Percentiles rank a stretch among this genome's conserved stretches.
Evolutionary conservation across 345 rosid species (phyloP).

Genomic region (Populus euphratica): DNA sequence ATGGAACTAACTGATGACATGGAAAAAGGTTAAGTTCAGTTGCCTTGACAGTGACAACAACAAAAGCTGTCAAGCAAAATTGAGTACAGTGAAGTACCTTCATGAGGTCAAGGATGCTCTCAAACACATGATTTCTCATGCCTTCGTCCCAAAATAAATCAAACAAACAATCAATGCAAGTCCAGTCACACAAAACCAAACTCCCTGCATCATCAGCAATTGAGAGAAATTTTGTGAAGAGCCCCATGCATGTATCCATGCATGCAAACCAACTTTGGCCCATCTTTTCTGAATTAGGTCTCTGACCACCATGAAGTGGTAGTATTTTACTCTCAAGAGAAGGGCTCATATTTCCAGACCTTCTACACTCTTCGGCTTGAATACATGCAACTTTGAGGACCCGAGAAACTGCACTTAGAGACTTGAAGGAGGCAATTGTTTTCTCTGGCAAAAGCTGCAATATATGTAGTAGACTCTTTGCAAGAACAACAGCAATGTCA

Average conservation of each 20-base stretch:
- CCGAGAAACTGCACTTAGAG: conserved; percentile 65
- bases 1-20: conserved; percentile 49
- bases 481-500: conserved; percentile 57
- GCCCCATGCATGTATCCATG: conserved; percentile 53
- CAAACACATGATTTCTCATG: conserved; percentile 56
- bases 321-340: conserved; percentile 28
- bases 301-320: conserved; percentile 28
- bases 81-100: conserved; percentile 47
- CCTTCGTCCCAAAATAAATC: conserved; percentile 86
- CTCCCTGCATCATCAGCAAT: conserved; percentile 53
- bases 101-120: conserved; percentile 69
- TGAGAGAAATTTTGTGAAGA: conserved; percentile 59
- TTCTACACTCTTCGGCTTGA: conserved; percentile 64
- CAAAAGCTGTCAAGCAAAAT: background rate
- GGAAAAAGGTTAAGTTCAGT: background rate
- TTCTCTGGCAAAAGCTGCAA: conserved; percentile 66
- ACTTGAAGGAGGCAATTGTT: conserved; percentile 60
- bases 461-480: conserved; percentile 59
- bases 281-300: conserved; percentile 33
- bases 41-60: conserved; percentile 7
- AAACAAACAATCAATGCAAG: conserved; percentile 74
- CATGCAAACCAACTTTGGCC: conserved; percentile 53
- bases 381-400: conserved; percentile 71
- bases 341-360: conserved; percentile 25
- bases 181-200: conserved; percentile 53